Base-by-base conservation (phyloP, 495 filamentous ascomycete species). In the Penicillium longicatenatum region DNA sequence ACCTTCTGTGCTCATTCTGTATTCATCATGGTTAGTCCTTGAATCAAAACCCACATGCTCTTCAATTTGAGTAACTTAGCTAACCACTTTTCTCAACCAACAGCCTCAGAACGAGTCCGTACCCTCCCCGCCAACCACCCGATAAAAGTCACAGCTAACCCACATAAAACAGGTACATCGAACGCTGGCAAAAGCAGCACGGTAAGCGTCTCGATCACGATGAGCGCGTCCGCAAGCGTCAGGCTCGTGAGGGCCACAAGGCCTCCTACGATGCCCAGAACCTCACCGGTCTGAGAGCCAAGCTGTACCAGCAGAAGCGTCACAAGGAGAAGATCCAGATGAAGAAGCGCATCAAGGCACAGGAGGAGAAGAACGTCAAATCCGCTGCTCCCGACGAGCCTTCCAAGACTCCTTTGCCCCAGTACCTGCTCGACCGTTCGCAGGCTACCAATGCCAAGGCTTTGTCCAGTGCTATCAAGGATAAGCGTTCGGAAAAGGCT, bases 281-380 rank as follows among this genome's bases (percentile, higher is more conserved):
- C 71, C 83, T 97, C 64, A 86, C 86, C 58, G 94, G 95, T 60
- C 83, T 97, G 64, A 81, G 91, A 59, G 94, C 94, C 66, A 99
- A 99, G 81, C 82, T 96, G 67, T 89, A 96, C 80, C 88, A 91
- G 72, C 89, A 97, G 81, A 89, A 94, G 84, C 84, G 94, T 41
- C 91, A 92, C 76, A 84, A 89, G 67, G 90, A 98, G 78, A 99
- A 99, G 88, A 98, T 99, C 72, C 93, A 97, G 85, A 93, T 98
- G 90, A 89, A 90, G 75, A 97, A 98, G 84, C 81, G 86, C 66
- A 96, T 98, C 84, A 89, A 88, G 74, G 87, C 89, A 56, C 89
- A 93, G 78, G 94, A 98, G 72, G 90, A 97, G 80, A 88, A 90
- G 74, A 95, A 95, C 68, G 86, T 98, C 80, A 95, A 97, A 75